A percentile compares a stretch with the other conserved stretches of the same genome.
Conservation (phyloP, 1,139 yeast genomes). For the Scheffersomyces insectosa region DNA sequence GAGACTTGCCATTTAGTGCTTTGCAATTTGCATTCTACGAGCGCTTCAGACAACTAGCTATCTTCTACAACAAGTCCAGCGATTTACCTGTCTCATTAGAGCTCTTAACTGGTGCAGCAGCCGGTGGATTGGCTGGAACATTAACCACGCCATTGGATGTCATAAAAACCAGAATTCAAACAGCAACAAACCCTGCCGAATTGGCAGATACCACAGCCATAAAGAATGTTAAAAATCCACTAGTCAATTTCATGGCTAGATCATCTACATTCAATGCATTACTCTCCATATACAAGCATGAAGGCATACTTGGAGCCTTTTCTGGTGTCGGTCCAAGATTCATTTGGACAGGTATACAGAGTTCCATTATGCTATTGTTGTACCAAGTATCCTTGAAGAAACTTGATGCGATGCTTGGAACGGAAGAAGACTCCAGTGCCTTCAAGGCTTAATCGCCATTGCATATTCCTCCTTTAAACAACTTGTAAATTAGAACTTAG, state of each 20-base stretch:
- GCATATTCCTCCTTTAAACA: too few species aligned
- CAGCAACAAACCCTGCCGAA: slow-evolving; percentile 35
- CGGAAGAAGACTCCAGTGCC: neutral
- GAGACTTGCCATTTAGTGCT: slow-evolving; percentile 95
- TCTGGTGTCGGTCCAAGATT: slow-evolving; percentile 96
- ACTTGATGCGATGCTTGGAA: slow-evolving; percentile 24
- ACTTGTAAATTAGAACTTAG: neutral
- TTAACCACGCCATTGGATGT: slow-evolving; percentile 86
- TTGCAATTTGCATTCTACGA: slow-evolving; percentile 95
- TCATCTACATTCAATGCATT: slow-evolving; percentile 67
- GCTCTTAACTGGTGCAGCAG: slow-evolving; percentile 86
- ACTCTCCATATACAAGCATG: slow-evolving; percentile 63
- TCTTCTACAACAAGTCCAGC: slow-evolving; percentile 32
- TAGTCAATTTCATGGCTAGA: slow-evolving; percentile 26
- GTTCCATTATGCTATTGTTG: slow-evolving; percentile 87
- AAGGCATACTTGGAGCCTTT: slow-evolving; percentile 80
- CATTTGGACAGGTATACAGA: slow-evolving; percentile 95
- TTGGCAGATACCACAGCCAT: neutral
- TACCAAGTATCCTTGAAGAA: slow-evolving; percentile 64
- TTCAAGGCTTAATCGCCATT: too few species aligned
- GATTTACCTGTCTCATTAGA: slow-evolving; percentile 64
- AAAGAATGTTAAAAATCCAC: neutral
- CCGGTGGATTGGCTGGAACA: slow-evolving; percentile 94
- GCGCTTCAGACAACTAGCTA: slow-evolving; percentile 69
- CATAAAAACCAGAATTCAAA: slow-evolving; percentile 89